phyloP scores from a whole-genome alignment of 805 yeast genomes.

The Saturnispora silvae region DNA sequence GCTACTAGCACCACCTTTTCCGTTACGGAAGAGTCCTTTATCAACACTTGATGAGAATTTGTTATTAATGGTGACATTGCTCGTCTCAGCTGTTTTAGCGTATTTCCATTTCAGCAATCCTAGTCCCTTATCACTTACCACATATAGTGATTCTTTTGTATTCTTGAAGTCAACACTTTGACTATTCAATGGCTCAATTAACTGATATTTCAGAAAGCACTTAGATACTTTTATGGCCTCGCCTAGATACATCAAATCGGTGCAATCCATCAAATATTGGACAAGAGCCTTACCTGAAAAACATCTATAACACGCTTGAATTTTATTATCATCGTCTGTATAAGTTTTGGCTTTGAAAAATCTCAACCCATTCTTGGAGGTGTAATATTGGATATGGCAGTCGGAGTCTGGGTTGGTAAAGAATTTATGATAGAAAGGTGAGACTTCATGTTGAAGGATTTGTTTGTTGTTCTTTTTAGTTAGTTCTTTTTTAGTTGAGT shows the following conservation, averaged over 20 bases:
- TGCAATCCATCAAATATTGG: conserved; percentile 89
- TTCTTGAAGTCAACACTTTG: conserved; percentile 17
- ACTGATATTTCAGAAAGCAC: conserved; percentile 35
- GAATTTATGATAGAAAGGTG: conserved; percentile 66
- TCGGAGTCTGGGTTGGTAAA: conserved; percentile 88
- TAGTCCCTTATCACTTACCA: conserved; percentile 16
- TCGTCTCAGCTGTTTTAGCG: too few species aligned
- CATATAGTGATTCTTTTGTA: conserved; percentile 17
- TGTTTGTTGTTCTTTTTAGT: background rate
- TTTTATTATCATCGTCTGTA: conserved; percentile 10
- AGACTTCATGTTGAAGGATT: conserved; percentile 12
- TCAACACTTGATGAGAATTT: too few species aligned
- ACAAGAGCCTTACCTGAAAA: conserved; percentile 67
- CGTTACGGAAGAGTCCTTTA: too few species aligned
- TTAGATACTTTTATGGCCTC: conserved; percentile 47
- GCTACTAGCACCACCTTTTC: too few species aligned
- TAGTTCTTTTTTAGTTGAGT: background rate
- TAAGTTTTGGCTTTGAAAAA: conserved; percentile 33
- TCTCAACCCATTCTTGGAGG: conserved; percentile 54
- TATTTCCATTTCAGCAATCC: conserved; percentile 19
- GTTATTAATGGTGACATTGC: too few species aligned
- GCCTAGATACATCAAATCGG: conserved; percentile 46
- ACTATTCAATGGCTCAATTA: conserved; percentile 31
- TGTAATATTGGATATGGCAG: conserved; percentile 70
- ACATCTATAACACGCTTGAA: conserved; percentile 36